Evolutionary conservation across 1,284 basidiomycete species (phyloP).

Genomic region (Cutaneotrichosporon curvatum): DNA sequence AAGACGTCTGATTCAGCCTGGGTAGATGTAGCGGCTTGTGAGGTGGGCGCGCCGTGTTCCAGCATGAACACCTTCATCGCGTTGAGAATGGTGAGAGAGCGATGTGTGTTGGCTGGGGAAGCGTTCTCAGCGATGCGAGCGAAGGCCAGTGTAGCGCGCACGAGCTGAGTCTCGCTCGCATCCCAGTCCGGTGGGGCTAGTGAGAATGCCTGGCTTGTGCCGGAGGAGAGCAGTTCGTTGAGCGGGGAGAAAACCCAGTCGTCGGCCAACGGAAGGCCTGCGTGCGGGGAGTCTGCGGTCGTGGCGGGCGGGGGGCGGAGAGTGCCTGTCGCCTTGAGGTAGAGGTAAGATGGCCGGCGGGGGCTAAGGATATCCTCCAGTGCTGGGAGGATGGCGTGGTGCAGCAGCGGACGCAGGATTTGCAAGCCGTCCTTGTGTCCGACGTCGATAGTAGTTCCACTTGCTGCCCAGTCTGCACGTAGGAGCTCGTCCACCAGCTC

Average conservation of each 20-base stretch:
- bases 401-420: constrained; percentile 46
- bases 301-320: constrained; percentile 33
- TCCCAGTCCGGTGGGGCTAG: constrained; percentile 66
- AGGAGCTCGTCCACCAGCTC: constrained; percentile 40
- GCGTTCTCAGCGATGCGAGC: constrained; percentile 23
- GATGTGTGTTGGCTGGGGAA: neutral
- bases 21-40: constrained; percentile 23
- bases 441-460: constrained; percentile 9
- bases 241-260: constrained; percentile 72
- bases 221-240: constrained; percentile 73
- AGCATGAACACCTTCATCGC: constrained; percentile 95
- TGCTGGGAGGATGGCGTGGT: constrained; percentile 40
- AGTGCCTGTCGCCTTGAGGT: constrained; percentile 45
- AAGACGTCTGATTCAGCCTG: constrained; percentile 51
- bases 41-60: constrained; percentile 53
- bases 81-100: constrained; percentile 53
- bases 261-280: constrained; percentile 58
- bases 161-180: constrained; percentile 70
- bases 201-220: constrained; percentile 64
- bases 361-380: constrained; percentile 41
- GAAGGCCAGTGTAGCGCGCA: constrained; percentile 59
- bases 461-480: constrained; percentile 19
- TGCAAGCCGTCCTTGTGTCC: constrained; percentile 35
- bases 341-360: constrained; percentile 30
- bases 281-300: neutral